Percentiles rank a stretch among this genome's conserved stretches.
These are phyloP conservation scores for Fusarium sp. DNA, from an alignment of 2,329 filamentous ascomycete genomes.

Conservation along the genomic window DNA sequence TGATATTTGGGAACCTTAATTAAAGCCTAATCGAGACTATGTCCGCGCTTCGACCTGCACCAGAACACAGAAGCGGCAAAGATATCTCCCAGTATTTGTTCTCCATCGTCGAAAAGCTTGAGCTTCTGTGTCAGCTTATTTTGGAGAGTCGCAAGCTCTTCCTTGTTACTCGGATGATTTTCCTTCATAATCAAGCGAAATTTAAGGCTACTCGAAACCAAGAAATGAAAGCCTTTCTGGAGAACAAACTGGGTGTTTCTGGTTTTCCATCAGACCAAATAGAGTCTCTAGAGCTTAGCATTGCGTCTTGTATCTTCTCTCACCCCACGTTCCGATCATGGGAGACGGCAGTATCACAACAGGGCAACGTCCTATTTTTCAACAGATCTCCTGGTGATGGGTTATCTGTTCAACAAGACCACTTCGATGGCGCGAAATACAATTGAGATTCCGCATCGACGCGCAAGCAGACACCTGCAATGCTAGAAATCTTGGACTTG, in stretches of 20 bases:
- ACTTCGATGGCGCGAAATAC: background rate
- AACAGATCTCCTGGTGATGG: background rate
- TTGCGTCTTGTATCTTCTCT: rapidly evolving
- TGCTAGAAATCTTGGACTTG: background rate
- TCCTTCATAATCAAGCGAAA: too few species aligned
- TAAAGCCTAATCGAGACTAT: too few species aligned
- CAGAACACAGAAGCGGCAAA: too few species aligned
- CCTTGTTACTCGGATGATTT: too few species aligned
- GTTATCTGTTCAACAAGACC: background rate
- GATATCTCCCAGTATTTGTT: too few species aligned
- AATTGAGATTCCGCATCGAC: too few species aligned
- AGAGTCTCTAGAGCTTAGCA: rapidly evolving
- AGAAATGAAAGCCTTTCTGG: background rate
- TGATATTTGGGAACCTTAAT: too few species aligned
- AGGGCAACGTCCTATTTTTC: rapidly evolving
- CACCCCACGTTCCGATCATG: rapidly evolving
- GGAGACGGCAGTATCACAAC: rapidly evolving
- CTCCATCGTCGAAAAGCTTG: too few species aligned
- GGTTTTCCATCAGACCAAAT: rapidly evolving
- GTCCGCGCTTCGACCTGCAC: too few species aligned
- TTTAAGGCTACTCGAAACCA: rapidly evolving
- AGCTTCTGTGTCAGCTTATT: too few species aligned
- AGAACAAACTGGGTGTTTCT: background rate
- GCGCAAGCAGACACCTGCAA: too few species aligned
- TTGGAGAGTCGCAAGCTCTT: too few species aligned